Percentiles rank a stretch among this genome's conserved stretches.
These are phyloP conservation scores for Ceratobasidium papillatum DNA, from an alignment of 1,284 basidiomycete genomes.

Conservation along the genomic window DNA sequence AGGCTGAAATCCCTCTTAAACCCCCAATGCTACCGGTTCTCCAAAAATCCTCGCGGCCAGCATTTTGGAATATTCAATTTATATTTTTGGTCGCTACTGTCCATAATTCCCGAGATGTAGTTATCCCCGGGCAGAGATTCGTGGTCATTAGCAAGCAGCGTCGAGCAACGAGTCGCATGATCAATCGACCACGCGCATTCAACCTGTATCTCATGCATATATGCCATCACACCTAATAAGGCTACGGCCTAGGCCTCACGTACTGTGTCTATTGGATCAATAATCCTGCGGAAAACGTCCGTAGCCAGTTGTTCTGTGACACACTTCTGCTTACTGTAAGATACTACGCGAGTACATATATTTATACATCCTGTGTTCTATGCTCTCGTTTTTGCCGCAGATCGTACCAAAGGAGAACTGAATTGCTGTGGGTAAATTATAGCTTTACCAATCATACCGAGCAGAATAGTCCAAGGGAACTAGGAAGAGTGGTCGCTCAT, in stretches of 20 bases:
- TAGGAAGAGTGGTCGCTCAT: neutral
- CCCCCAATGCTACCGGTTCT: too few relatives aligned
- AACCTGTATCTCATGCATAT: neutral
- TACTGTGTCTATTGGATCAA: neutral
- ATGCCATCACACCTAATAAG: neutral
- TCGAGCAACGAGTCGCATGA: neutral
- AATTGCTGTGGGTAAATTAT: neutral
- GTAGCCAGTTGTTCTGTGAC: neutral
- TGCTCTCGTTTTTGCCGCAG: neutral
- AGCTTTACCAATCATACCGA: neutral
- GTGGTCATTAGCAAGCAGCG: neutral
- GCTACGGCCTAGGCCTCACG: neutral
- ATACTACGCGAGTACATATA: constrained; percentile 17
- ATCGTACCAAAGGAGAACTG: neutral
- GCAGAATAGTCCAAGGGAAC: neutral
- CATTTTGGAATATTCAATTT: too few relatives aligned
- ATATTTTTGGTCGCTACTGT: too few relatives aligned
- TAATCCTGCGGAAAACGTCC: neutral
- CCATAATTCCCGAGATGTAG: too few relatives aligned
- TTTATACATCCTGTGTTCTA: neutral
- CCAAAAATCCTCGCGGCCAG: too few relatives aligned
- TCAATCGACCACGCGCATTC: neutral
- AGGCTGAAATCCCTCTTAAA: neutral
- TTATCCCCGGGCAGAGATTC: too few relatives aligned
- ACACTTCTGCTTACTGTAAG: neutral